Base-by-base conservation (phyloP, 1,284 basidiomycete genomes). In the Apiotrichum sp. region DNA sequence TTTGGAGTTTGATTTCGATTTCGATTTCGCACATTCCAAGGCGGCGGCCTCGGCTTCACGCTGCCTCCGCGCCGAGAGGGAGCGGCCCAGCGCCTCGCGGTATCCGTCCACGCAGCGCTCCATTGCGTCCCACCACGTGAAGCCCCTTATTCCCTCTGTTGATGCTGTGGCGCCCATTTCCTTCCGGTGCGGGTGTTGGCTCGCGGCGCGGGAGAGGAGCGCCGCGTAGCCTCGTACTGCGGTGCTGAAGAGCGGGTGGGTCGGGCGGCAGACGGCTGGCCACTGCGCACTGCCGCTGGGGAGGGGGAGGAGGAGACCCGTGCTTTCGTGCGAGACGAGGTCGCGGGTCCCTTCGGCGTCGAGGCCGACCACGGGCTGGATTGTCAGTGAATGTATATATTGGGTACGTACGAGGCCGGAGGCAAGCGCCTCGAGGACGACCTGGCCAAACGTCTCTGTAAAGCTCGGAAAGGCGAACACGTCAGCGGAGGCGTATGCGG, bases 311-410 rank as follows among this genome's bases (percentile, higher is more conserved):
- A 82, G 68, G 2, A 78, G 65, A 3, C 81, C 82, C 0, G 81
- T 82, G 35, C 59, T 55, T 4, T 65, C 68, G 58, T 79, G 76
- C n/a, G 68, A 57, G 29, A 83, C 81, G 9, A 83, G 76, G 61
- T 83, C 82, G 3, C 79, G 78, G 0, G 81, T 82, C 4, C 82
- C 82, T 61, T 83, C 81, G 7, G 81, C 82, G 50, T 80, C 77
- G 31, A 83, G 69, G 1, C 82, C 82, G 8, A 82, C 74, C 11
- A 83, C 81, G 0, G 82, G 82, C 65, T 70, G 43, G 5, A 31
- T 16, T 9, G 6, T 8, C 33, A 46, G 22, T 22, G 22, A 22
- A 22, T 22, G 22, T 22, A 22, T 22, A 22, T 22, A 22, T 35
- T 14, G 36, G 29, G 1, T 13, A 59, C 68, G 62, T 33, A 70